Base-by-base conservation (phyloP, 176 grass and related monocot species). In the Phyllostachys edulis region DNA sequence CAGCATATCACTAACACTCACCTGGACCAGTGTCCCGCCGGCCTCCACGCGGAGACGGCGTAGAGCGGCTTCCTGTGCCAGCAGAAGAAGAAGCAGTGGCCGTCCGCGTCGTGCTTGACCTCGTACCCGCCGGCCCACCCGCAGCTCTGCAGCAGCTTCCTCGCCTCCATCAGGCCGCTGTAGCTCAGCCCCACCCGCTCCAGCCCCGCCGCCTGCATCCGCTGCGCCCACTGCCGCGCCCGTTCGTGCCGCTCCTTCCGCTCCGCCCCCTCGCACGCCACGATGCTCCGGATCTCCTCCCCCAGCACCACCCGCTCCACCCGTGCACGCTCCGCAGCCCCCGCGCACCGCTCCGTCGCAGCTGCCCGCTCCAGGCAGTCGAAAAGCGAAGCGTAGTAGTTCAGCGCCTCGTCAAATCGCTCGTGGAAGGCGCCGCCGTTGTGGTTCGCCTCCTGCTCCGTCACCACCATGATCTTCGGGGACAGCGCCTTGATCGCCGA, bases 361-460 rank as follows among this genome's bases (percentile, higher is more conserved):
- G 44, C 6, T 27, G 64, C 65, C 64, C 65, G 65, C 85, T 91
- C 76, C 76, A 91, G 45, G 52, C 85, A 91, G 71, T 91, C 89
- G 77, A 91, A 91, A 44, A 91, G 67, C 38, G 85, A 74, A 21
- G 71, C 86, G 71, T 91, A 91, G 71, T 88, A 91, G 81, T 88
- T 87, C 9, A 91, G 70, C 63, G 89, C 82, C 82, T 91, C 89
- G 42, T 85, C 38, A 66, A 91, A 90, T 55, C 89, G 26, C 37
- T 87, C 89, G 34, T 77, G 64, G 76, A 91, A 91, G 64, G 57
- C 49, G 18, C 52, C 70, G 15, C 80, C 82, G 62, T 91, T 91
- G 77, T 91, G 89, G 81, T 83, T 88, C 44, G 89, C 85, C 42
- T 91, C 89, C 26, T 87, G 81, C 71, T 91, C 89, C 9, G 86